Base-by-base conservation (phyloP, 805 yeast species). In the Jamesozyma rosinii region DNA sequence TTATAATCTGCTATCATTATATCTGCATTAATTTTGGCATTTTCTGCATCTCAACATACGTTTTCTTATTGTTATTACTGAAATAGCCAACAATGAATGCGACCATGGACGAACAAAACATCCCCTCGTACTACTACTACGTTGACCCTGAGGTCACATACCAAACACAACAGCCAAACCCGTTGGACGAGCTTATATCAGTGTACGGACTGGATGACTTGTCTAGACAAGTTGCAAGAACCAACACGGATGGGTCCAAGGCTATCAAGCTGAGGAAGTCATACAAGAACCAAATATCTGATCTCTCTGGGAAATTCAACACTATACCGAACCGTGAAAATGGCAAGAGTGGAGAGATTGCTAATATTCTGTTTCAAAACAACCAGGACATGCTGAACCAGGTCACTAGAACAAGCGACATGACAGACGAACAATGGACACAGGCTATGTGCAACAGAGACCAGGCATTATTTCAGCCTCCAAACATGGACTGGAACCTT, bases 191-290 rank as follows among this genome's bases (percentile, higher is more conserved):
- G 61, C 68, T 92, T 41, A 72, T 88, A 18, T 66, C 75, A 21
- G 61, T 83, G 14, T 92, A 87, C 53, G 80, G 79, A 1, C 64
- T 92, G 34, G 74, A 75, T 33, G 73, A 71, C 1, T 66, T 89
- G 13, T 84, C 95, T 1, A 70, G 75, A 43, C 80, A 95, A 3
- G 81, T 92, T 35, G 95, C 96, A 1, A 74, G 98, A 56, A 74
- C 81, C 10, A 88, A 85, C 54, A 81, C 87, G 2, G 94, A 83
- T 54, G 95, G 96, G 0, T 75, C 92, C 0, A 88, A 85, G 52
- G 96, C 95, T 43, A 88, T 88, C 32, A 92, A 92, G 65, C 73
- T 92, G 43, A 74, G 98, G 54, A 92, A 92, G 64, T 87, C 97
- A 0, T 92, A 92, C 66, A 92, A 92, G 62, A 88, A 89, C 50